These are phyloP conservation scores for Tuctoria greenei DNA, from an alignment of 176 grass and related monocot species.

Conservation along the genomic window DNA sequence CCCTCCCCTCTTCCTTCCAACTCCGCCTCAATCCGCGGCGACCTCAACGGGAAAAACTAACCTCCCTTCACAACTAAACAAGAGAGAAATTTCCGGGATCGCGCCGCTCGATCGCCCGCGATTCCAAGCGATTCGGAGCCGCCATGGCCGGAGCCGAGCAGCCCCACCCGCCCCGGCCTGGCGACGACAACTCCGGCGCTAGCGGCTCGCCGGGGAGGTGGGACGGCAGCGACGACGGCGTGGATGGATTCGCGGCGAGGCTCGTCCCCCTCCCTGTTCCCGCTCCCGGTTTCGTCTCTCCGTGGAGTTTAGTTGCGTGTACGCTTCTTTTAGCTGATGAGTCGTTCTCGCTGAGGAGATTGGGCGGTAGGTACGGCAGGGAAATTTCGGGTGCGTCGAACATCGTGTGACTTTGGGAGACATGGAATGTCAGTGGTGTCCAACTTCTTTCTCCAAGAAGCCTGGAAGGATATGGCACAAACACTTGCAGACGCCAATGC, in stretches of 20 bases:
- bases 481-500: no score
- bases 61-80: background rate
- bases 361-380: no score
- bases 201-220: slow-evolving; percentile 17
- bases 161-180: background rate
- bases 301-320: slow-evolving; percentile 35
- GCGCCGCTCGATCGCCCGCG: background rate
- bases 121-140: background rate
- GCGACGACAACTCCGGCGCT: background rate
- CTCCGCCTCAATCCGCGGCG: no score
- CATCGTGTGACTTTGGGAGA: no score
- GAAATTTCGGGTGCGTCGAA: no score
- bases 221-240: slow-evolving; percentile 33
- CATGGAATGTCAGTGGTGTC: no score
- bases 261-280: background rate
- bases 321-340: slow-evolving; percentile 17
- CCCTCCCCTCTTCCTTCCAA: slow-evolving; percentile 10
- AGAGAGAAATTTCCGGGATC: background rate
- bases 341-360: no score
- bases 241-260: slow-evolving; percentile 39
- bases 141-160: slow-evolving; percentile 39
- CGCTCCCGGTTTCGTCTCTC: background rate
- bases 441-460: no score
- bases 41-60: no score
- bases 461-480: no score